Percentiles rank a stretch among this genome's conserved stretches.
Evolutionary conservation across 257 asterid genomes (phyloP).

Genomic region (Capsicum pubescens): DNA sequence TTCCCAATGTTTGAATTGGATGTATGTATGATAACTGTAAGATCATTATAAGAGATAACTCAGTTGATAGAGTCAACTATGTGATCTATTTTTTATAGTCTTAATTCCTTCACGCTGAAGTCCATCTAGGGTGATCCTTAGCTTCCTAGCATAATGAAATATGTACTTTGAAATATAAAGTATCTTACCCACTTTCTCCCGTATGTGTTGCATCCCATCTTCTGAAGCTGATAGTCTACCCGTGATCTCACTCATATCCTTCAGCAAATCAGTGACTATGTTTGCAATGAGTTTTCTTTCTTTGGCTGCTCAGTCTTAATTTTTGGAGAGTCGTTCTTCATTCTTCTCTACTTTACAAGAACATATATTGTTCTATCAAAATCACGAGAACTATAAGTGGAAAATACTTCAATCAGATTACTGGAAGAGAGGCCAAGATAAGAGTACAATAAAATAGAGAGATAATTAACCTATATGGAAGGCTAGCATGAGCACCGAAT

Average conservation of each 20-base stretch:
- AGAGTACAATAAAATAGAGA: not conserved
- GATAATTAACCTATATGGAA: not conserved
- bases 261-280: not conserved
- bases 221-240: too few relatives aligned
- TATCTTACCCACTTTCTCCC: not conserved
- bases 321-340: not conserved
- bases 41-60: too few relatives aligned
- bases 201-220: not conserved
- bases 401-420: not conserved
- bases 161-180: not conserved
- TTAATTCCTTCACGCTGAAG: not conserved
- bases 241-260: not conserved
- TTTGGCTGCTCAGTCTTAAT: not conserved
- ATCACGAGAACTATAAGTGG: not conserved
- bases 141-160: not conserved
- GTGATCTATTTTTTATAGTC: too few relatives aligned
- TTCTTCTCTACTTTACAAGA: not conserved
- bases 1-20: too few relatives aligned
- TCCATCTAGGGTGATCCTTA: not conserved
- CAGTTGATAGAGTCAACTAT: too few relatives aligned
- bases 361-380: not conserved
- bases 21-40: too few relatives aligned
- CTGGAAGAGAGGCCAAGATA: not conserved
- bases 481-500: too few relatives aligned
- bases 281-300: not conserved